phyloP scores from a whole-genome alignment of 164 flowering plant genomes.

The Platanus orientalis region DNA sequence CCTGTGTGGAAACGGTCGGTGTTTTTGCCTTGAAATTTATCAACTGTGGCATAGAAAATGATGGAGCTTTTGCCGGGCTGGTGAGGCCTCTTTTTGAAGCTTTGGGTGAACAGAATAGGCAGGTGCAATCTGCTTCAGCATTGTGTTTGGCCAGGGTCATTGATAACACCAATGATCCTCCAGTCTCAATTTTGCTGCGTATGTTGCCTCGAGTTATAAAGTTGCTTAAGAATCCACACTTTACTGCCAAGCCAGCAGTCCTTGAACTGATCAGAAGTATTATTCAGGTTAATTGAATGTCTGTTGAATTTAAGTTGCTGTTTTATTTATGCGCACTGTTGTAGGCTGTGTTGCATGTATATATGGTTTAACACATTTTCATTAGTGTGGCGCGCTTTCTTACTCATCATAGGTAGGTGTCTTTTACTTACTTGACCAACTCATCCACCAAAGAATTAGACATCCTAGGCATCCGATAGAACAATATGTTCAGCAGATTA shows the following conservation, averaged over 20 bases:
- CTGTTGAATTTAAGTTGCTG: background rate
- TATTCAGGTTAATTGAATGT: slow-evolving; percentile 47
- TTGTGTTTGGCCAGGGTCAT: slow-evolving; percentile 75
- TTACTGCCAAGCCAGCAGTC: slow-evolving; percentile 82
- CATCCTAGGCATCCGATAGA: too few relatives aligned
- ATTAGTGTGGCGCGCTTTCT: background rate
- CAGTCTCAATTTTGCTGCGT: slow-evolving; percentile 48
- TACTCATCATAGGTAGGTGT: background rate
- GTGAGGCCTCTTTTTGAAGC: slow-evolving; percentile 91
- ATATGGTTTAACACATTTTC: background rate
- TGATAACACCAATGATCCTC: slow-evolving; percentile 56
- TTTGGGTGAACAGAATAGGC: slow-evolving; percentile 79
- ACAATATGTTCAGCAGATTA: too few relatives aligned
- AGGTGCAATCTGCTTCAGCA: slow-evolving; percentile 75
- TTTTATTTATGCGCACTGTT: too few relatives aligned
- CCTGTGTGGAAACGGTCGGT: slow-evolving; percentile 75
- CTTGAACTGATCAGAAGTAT: slow-evolving; percentile 75
- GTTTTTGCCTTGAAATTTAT: slow-evolving; percentile 59
- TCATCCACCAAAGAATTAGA: too few relatives aligned
- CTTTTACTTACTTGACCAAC: too few relatives aligned
- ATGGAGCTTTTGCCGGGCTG: slow-evolving; percentile 48
- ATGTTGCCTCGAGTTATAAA: slow-evolving; percentile 63
- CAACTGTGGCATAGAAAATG: slow-evolving; percentile 29
- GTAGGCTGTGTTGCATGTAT: too few relatives aligned
- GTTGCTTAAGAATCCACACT: slow-evolving; percentile 78